These are phyloP conservation scores for Letharia columbiana DNA, from an alignment of 495 filamentous ascomycete genomes.

Conservation along the genomic window DNA sequence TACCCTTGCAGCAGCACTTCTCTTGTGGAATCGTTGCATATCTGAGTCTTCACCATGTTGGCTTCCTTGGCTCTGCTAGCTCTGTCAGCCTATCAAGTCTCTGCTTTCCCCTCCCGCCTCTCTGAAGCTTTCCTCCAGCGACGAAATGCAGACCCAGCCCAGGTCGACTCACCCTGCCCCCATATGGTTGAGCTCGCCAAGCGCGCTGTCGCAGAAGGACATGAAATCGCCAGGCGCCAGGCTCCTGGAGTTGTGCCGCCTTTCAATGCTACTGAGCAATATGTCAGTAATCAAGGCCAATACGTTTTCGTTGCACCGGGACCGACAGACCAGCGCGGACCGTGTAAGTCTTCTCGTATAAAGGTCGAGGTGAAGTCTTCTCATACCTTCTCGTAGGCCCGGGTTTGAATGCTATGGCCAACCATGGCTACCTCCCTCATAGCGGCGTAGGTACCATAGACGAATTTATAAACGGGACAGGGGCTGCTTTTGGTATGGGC, in stretches of 20 bases:
- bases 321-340: conserved; percentile 26
- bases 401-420: conserved; percentile 48
- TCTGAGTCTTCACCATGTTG: neutral
- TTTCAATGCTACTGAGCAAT: conserved; percentile 29
- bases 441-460: conserved; percentile 35
- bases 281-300: conserved; percentile 26
- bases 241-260: conserved; percentile 26
- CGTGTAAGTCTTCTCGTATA: conserved; percentile 18
- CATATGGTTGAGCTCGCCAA: conserved; percentile 15
- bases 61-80: conserved; percentile 2
- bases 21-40: neutral
- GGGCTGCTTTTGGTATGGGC: conserved; percentile 21
- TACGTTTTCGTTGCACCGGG: conserved; percentile 28
- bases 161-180: conserved; percentile 13
- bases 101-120: conserved; percentile 11
- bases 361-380: neutral
- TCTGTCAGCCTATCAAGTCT: conserved; percentile 8
- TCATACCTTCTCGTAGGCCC: conserved; percentile 29
- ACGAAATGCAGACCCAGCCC: conserved; percentile 9
- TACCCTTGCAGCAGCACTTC: neutral
- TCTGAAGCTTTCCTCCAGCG: conserved; percentile 12
- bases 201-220: conserved; percentile 3
- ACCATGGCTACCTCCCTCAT: conserved; percentile 48
- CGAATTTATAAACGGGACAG: conserved; percentile 16
- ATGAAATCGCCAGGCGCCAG: conserved; percentile 14